phyloP scores from a whole-genome alignment of 2,329 filamentous ascomycete species.

The Colletotrichum chrysophilum region DNA sequence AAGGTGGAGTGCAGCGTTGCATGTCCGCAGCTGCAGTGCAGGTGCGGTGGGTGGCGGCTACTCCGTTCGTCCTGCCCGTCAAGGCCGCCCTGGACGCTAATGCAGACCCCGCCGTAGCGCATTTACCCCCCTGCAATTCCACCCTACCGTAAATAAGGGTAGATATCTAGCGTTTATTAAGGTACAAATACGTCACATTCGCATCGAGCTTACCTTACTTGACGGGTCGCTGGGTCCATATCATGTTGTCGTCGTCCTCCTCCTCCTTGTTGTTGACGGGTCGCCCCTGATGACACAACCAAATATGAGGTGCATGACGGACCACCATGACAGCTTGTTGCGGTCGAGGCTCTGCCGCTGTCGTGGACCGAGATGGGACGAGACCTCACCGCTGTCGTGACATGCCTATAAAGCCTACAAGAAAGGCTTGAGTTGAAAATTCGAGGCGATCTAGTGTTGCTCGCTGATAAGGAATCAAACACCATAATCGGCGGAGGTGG shows the following conservation, averaged over 20 bases:
- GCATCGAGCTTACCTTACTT: neutral
- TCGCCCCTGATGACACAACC: neutral
- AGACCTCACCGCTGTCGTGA: neutral
- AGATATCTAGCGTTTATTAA: slow-evolving; percentile 4
- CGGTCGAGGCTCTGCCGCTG: neutral
- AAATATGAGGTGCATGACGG: neutral
- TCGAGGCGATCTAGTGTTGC: neutral
- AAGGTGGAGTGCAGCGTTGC: neutral
- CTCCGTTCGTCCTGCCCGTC: slow-evolving; percentile 6
- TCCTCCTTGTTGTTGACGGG: neutral
- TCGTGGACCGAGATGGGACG: neutral
- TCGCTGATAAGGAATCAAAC: neutral
- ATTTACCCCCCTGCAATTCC: neutral
- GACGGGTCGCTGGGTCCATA: neutral
- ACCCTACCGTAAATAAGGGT: slow-evolving; percentile 10
- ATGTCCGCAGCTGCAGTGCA: neutral
- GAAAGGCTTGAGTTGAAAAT: neutral
- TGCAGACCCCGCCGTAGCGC: slow-evolving; percentile 5
- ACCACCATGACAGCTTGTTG: neutral
- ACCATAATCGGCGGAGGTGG: neutral
- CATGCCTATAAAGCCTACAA: neutral
- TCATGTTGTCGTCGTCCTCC: neutral
- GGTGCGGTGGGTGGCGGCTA: slow-evolving; percentile 1
- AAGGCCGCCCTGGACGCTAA: slow-evolving; percentile 4
- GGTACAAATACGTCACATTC: neutral